Evolutionary conservation across 2,329 filamentous ascomycete genomes (phyloP), one percentile per base, ranked within the genome.

Genomic region (Ilyonectria sp.): DNA sequence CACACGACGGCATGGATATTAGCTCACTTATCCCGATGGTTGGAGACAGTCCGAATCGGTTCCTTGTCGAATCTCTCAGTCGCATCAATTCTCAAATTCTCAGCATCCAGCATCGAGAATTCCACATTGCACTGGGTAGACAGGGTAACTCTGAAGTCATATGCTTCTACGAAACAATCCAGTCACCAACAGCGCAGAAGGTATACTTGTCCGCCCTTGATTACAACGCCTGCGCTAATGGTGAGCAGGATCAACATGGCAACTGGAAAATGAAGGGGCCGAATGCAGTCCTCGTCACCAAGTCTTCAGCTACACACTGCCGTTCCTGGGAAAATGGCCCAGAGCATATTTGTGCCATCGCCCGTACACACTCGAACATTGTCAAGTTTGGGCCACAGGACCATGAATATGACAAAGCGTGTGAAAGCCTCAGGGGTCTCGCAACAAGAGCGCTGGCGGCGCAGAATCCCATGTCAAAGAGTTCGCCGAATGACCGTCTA

Each of bases 121-220:
- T 70, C n/a, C 56, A 47, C 21, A 17, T 29, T 4, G 63, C 68
- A 9, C 23, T 75, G 10, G 66, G 67, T 3, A 23, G n/a, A 8
- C 55, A 69, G 47, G 67, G 66, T 5, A 47, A 67, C 8, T 65
- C 64, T 15, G 65, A 73, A 58, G 55, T 76, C 10, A 23, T 72
- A 31, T 76, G 69, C 55, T 76, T 75, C 58, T 76, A 74, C 58
- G 73, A 77, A 63, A 76, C 74, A 1, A 13, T 53, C 13, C 11
- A 63, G 37, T 76, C 74, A 19, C 74, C 67, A 21, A 76, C 72
- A 37, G 73, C 71, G 70, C 53, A 65, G 61, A 53, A 68, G 52
- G 72, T 71, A 67, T 54, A 50, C 23, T 44, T 26, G 21, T 15
- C 26, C n/a, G 15, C 17, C 26, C n/a, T 17, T 15, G 4, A 5